Base-by-base conservation (phyloP, 805 yeast species). In the Cyberlindnera maclurae region DNA sequence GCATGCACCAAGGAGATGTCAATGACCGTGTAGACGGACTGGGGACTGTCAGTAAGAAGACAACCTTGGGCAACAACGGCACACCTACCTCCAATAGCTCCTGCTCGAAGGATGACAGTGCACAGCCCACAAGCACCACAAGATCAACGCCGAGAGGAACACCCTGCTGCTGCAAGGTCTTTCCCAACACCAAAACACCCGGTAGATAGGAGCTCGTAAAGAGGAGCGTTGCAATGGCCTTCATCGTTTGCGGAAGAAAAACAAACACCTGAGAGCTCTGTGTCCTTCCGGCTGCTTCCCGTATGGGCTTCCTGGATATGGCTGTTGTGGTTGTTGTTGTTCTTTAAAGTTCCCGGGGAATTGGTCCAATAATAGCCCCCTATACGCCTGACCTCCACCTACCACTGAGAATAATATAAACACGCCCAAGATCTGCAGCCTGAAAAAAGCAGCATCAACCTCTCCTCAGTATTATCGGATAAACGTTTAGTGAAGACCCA, bases 161-260 rank as follows among this genome's bases (percentile, higher is more conserved):
- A 3, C 41, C 42, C 10, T 42, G 34, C 37, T 49, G 54, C 29
- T 52, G 56, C 8, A 70, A 45, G 15, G 64, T 58, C 26, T 46
- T 50, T 1, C 74, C 81, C 29, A 77, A 53, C 1, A 75, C 72
- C 26, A 76, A 58, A 0, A 77, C 73, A 15, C 84, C 83, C 2
- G 82, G 77, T 18, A 77, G 54, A 52, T 77, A 77, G 28, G 65
- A 64, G 13, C 69, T 57, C 18, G 72, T 64, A 52, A 71, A 77
- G 24, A 77, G 58, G 17, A 75, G 59, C 2, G 79, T 68, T 37
- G 65, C 65, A 26, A 68, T 54, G n/a, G 72, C 77, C 38, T 49
- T 49, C 22, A 43, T 38, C 52, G 48, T 17, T 12, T 15, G 20
- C n/a, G n/a, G n/a, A n/a, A n/a, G n/a, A n/a, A 8, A 5, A 20